Conservation (phyloP, 768 basidiomycete genomes). For the Leccinum rimulosum region DNA sequence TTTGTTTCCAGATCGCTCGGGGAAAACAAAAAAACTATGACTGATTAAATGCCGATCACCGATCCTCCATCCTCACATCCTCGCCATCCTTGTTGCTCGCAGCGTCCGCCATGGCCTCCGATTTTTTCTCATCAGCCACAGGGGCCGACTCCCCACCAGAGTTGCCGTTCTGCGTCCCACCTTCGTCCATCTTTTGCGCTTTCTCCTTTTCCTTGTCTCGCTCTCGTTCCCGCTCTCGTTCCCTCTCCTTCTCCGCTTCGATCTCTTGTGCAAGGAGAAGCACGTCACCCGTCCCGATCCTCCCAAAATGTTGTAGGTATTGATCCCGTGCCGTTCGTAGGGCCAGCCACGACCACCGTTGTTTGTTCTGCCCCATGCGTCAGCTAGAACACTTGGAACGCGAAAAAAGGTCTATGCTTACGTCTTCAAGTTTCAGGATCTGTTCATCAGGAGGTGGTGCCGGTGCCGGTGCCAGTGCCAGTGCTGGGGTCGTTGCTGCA, state of each 20-base stretch:
- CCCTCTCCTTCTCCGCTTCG: conserved; percentile 36
- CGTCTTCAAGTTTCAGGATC: conserved; percentile 62
- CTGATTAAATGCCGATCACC: conserved; percentile 10
- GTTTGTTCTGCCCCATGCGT: conserved; percentile 57
- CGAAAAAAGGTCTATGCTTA: conserved; percentile 21
- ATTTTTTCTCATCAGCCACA: conserved; percentile 25
- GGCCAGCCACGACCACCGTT: conserved; percentile 77
- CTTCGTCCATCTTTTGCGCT: conserved; percentile 25
- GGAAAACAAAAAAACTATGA: not conserved
- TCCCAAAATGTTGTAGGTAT: conserved; percentile 74
- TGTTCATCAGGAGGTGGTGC: conserved; percentile 44
- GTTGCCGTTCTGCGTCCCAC: conserved; percentile 7
- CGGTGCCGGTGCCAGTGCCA: conserved; percentile 14
- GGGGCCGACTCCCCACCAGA: conserved; percentile 36
- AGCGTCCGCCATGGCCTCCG: conserved; percentile 21
- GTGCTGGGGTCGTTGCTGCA: conserved; percentile 17
- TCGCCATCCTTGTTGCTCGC: conserved; percentile 33
- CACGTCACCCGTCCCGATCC: conserved; percentile 78
- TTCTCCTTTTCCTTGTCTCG: conserved; percentile 33
- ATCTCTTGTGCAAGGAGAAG: conserved; percentile 40
- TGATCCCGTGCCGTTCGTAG: conserved; percentile 73
- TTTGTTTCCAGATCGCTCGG: too few relatives aligned
- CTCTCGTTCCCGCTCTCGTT: conserved; percentile 40
- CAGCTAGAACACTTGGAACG: conserved; percentile 9
- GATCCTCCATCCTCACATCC: conserved; percentile 51